phyloP scores from a whole-genome alignment of 225 moss, liverwort and hornwort species.

The Marchantia paleacea region DNA sequence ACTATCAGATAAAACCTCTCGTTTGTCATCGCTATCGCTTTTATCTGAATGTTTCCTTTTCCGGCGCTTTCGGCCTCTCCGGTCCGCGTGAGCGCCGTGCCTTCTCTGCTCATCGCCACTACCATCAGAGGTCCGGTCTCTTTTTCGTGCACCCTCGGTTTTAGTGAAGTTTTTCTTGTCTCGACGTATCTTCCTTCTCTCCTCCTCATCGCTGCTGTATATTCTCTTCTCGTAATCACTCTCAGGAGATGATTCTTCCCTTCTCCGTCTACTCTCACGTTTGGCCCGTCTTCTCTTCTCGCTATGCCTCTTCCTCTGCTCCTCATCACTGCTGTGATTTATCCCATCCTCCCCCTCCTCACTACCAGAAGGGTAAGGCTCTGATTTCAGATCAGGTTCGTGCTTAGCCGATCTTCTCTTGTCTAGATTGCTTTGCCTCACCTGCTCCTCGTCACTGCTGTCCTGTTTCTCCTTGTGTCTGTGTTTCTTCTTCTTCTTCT shows the following conservation, averaged over 20 bases:
- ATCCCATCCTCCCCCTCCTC: conserved; percentile 12
- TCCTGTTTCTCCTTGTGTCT: conserved; percentile 2
- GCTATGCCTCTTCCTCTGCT: neutral
- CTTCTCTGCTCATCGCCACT: too few species aligned
- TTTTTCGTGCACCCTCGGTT: neutral
- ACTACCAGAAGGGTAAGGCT: neutral
- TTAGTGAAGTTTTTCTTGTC: neutral
- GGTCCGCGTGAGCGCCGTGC: neutral
- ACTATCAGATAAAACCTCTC: neutral
- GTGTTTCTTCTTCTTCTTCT: conserved; percentile 46
- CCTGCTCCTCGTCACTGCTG: conserved; percentile 7
- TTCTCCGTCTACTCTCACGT: neutral
- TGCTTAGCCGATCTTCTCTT: neutral
- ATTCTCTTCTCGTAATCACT: neutral
- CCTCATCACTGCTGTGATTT: neutral
- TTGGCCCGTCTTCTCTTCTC: neutral
- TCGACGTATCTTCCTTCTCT: neutral
- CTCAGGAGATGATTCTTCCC: neutral
- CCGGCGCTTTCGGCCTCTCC: neutral
- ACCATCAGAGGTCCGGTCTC: neutral
- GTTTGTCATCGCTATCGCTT: conserved; percentile 26
- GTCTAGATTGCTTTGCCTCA: neutral
- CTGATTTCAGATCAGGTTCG: too few species aligned
- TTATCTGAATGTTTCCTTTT: conserved; percentile 19
- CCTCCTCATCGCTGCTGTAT: neutral